These are phyloP conservation scores for Ophiostoma australiae DNA, from an alignment of 2,329 filamentous ascomycete species.

Conservation along the genomic window DNA sequence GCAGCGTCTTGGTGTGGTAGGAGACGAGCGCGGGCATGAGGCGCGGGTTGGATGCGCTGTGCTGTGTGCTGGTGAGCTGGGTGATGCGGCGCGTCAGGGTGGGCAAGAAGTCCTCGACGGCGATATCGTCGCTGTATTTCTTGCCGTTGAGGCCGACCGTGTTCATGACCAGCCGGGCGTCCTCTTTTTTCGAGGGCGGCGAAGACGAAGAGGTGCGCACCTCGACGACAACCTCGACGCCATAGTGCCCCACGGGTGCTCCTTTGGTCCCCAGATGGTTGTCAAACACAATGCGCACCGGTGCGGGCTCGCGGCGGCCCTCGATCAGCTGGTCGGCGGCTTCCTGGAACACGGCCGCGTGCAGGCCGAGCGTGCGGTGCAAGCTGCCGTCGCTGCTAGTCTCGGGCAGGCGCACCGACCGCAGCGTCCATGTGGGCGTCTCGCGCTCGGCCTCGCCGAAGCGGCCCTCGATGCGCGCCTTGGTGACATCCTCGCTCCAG, in stretches of 20 bases:
- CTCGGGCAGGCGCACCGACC: slow-evolving; percentile 61
- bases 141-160: slow-evolving; percentile 63
- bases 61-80: slow-evolving; percentile 65
- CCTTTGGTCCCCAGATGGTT: slow-evolving; percentile 62
- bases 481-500: slow-evolving; percentile 78
- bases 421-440: slow-evolving; percentile 71
- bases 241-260: slow-evolving; percentile 60
- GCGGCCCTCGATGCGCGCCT: slow-evolving; percentile 78
- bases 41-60: slow-evolving; percentile 59
- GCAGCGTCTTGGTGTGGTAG: slow-evolving; percentile 72
- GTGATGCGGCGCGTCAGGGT: slow-evolving; percentile 70
- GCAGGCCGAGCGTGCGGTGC: slow-evolving; percentile 52
- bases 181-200: background rate
- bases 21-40: slow-evolving; percentile 66
- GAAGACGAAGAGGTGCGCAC: slow-evolving; percentile 43
- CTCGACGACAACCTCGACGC: slow-evolving; percentile 66
- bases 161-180: slow-evolving; percentile 44
- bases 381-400: slow-evolving; percentile 5
- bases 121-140: slow-evolving; percentile 68
- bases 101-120: slow-evolving; percentile 65
- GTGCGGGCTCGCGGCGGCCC: slow-evolving; percentile 62
- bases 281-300: slow-evolving; percentile 69
- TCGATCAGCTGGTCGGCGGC: slow-evolving; percentile 57
- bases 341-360: slow-evolving; percentile 69
- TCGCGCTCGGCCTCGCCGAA: slow-evolving; percentile 82